Conservation (phyloP, 257 asterid genomes). For the Nyctanthes arbortristis region DNA sequence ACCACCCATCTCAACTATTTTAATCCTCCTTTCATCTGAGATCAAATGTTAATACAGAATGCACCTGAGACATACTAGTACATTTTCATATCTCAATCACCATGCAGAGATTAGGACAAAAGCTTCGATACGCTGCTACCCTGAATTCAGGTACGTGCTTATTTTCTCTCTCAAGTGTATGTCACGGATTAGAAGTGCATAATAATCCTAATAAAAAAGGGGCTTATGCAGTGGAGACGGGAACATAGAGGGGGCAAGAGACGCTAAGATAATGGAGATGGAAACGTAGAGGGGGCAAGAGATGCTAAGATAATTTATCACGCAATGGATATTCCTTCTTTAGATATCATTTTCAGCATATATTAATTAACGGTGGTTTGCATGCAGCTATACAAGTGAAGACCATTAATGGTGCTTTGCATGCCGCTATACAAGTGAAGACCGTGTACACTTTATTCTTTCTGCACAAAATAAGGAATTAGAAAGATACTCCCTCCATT, state of each 20-base stretch:
- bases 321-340: background rate
- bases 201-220: no score
- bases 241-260: no score
- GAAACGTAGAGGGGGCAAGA: background rate
- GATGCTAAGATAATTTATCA: background rate
- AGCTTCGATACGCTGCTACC: background rate
- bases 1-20: constrained; percentile 92
- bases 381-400: constrained; percentile 1
- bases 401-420: background rate
- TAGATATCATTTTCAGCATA: background rate
- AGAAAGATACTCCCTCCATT: no score
- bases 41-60: constrained; percentile 5
- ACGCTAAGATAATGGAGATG: no score
- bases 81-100: constrained; percentile 15
- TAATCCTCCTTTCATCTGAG: constrained; percentile 79
- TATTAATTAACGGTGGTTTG: background rate
- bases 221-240: no score
- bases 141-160: background rate
- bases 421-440: background rate
- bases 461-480: background rate
- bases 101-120: constrained; percentile 14
- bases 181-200: background rate
- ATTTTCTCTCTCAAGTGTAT: background rate
- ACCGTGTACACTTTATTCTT: background rate
- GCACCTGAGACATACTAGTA: constrained; percentile 4